Evolutionary conservation across 2,329 filamentous ascomycete genomes (phyloP).

Genomic region (Epichloe sylvatica): DNA sequence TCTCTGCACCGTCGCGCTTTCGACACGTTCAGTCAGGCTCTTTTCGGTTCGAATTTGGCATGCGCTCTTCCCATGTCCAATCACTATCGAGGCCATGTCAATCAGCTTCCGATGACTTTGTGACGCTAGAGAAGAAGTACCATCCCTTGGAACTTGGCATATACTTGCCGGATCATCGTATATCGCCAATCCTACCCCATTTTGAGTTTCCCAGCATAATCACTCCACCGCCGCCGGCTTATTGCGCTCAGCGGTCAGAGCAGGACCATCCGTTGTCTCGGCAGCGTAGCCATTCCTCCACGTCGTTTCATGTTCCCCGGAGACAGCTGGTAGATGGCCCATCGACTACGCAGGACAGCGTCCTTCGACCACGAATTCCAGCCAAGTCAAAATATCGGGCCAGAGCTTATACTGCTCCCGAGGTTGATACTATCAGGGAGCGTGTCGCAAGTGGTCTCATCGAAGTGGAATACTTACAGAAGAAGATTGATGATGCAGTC

Average conservation of each 20-base stretch:
- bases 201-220: slow-evolving; percentile 28
- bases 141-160: slow-evolving; percentile 45
- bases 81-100: neutral
- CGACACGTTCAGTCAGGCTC: slow-evolving; percentile 40
- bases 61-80: slow-evolving; percentile 3
- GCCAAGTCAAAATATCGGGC: slow-evolving; percentile 25
- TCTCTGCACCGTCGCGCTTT: slow-evolving; percentile 47
- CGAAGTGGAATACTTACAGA: slow-evolving; percentile 44
- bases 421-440: slow-evolving; percentile 38
- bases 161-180: slow-evolving; percentile 24
- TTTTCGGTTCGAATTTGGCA: slow-evolving; percentile 21
- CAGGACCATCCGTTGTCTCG: slow-evolving; percentile 20
- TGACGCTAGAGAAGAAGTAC: slow-evolving; percentile 19
- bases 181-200: slow-evolving; percentile 43
- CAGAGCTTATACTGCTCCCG: slow-evolving; percentile 31
- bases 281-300: slow-evolving; percentile 34
- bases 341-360: slow-evolving; percentile 12
- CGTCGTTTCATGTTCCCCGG: slow-evolving; percentile 43
- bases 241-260: slow-evolving; percentile 19
- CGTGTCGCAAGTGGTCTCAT: slow-evolving; percentile 43
- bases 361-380: slow-evolving; percentile 23
- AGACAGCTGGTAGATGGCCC: slow-evolving; percentile 20
- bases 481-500: slow-evolving; percentile 44
- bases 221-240: slow-evolving; percentile 24
- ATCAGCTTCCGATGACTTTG: slow-evolving; percentile 4